Evolutionary conservation across 176 grass and related monocot species (phyloP), one percentile per base, ranked within the genome.

Genomic region (Bothriochloa decipiens): DNA sequence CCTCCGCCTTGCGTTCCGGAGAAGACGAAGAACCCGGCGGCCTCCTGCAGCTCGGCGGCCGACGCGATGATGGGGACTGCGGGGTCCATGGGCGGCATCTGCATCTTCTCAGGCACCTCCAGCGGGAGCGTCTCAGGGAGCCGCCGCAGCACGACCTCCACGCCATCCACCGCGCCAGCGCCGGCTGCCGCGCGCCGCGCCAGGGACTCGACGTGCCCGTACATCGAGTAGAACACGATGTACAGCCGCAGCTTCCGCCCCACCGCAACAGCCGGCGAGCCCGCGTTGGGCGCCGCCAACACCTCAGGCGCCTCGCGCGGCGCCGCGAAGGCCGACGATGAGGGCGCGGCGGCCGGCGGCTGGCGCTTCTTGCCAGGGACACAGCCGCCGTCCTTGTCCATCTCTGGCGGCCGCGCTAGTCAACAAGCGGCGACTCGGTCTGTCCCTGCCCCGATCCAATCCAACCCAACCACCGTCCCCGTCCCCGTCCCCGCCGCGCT

Each of bases 221-320:
- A 96, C 94, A 93, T 96, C n/a, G 94, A 96, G 91, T 96, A 96
- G 86, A 91, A 96, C 65, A 96, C 86, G 86, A 96, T 87, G 77
- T 91, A 96, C 26, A 96, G 86, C 72, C 91, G 89, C 32, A 89
- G 52, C 49, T 7, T 87, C 14, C 64, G 65, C 65, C 41, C 88
- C 42, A 68, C 27, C n/a, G 69, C 57, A 18, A 40, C 46, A 35
- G 47, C 13, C 4, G 64, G 82, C 27, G 68, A 62, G 25, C 74
- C 79, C 10, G 78, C 68, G 14, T 50, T 50, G 22, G 87, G 55
- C 15, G 39, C 64, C 32, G 11, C 39, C 39, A 25, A 4, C 53
- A 70, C 57, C 75, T 87, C 85, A 7, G 90, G 69, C 26, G 52
- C 68, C 27, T 89, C 83, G 53, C 77, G 61, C 25, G 82, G 74